phyloP scores from a whole-genome alignment of 2,329 filamentous ascomycete species.

The Exophiala aquamarina region DNA sequence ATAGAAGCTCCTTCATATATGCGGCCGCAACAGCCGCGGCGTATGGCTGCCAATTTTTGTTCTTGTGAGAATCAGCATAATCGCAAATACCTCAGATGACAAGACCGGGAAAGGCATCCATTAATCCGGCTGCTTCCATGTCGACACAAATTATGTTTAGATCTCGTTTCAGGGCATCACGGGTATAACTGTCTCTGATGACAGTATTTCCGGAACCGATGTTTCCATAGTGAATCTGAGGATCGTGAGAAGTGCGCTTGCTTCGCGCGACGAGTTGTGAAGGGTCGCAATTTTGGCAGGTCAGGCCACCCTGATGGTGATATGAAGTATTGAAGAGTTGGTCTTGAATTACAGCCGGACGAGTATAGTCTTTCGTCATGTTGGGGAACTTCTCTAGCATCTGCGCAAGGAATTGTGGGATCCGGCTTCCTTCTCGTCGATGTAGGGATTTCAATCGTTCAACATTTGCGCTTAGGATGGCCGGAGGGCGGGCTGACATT shows the following conservation, averaged over 20 bases:
- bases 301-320: neutral
- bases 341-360: neutral
- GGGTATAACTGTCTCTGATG: conserved; percentile 7
- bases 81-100: conserved; percentile 17
- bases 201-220: conserved; percentile 12
- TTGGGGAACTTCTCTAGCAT: conserved; percentile 3
- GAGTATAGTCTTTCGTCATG: conserved; percentile 2
- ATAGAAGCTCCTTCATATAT: conserved; percentile 12
- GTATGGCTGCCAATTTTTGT: conserved; percentile 12
- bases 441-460: conserved; percentile 12
- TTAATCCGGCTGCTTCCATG: conserved; percentile 25
- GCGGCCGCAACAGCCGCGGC: conserved; percentile 11
- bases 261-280: conserved; percentile 5
- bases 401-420: neutral
- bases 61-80: conserved; percentile 16
- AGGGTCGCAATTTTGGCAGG: neutral
- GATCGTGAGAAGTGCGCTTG: neutral
- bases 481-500: conserved; percentile 10
- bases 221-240: conserved; percentile 10
- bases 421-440: neutral
- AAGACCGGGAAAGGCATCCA: conserved; percentile 14
- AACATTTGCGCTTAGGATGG: conserved; percentile 19
- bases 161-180: neutral
- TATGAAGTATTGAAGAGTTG: neutral
- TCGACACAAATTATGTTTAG: conserved; percentile 7